phyloP scores from a whole-genome alignment of 768 basidiomycete species.

The Cystofilobasidium macerans region DNA sequence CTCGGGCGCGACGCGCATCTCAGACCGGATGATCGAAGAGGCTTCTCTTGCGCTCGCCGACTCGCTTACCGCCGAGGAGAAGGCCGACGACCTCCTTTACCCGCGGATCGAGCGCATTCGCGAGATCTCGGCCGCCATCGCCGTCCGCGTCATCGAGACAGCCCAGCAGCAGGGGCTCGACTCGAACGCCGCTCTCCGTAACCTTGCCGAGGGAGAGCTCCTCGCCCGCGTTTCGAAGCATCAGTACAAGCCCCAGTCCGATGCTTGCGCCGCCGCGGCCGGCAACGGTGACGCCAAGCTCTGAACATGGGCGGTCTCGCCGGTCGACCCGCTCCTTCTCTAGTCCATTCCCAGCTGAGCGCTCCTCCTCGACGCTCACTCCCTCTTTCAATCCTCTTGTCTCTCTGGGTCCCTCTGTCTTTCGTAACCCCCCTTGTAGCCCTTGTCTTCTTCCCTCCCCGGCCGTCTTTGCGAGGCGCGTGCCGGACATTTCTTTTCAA shows the following conservation, averaged over 20 bases:
- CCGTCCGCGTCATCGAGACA: slow-evolving; percentile 60
- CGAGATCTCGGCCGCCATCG: slow-evolving; percentile 47
- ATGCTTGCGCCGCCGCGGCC: no score
- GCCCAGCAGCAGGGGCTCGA: slow-evolving; percentile 56
- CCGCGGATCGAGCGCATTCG: slow-evolving; percentile 60
- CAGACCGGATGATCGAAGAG: slow-evolving; percentile 81
- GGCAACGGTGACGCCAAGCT: no score
- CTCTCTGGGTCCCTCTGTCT: no score
- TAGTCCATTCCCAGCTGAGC: no score
- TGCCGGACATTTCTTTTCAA: no score
- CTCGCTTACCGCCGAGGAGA: slow-evolving; percentile 62
- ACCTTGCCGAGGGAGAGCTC: slow-evolving; percentile 27
- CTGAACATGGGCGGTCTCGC: no score
- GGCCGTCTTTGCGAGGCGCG: no score
- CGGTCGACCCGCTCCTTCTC: no score
- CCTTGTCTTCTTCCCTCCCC: no score
- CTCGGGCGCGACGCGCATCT: slow-evolving; percentile 55
- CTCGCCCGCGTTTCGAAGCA: slow-evolving; percentile 22
- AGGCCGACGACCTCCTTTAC: slow-evolving; percentile 57
- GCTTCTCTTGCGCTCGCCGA: slow-evolving; percentile 51
- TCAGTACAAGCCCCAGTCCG: slow-evolving; percentile 30
- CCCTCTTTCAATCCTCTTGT: no score
- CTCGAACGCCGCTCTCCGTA: slow-evolving; percentile 27
- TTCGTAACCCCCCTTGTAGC: no score
- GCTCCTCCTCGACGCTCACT: no score